Conservation (phyloP, 441 rosid genomes). For the Pelargonium fulgidum region DNA sequence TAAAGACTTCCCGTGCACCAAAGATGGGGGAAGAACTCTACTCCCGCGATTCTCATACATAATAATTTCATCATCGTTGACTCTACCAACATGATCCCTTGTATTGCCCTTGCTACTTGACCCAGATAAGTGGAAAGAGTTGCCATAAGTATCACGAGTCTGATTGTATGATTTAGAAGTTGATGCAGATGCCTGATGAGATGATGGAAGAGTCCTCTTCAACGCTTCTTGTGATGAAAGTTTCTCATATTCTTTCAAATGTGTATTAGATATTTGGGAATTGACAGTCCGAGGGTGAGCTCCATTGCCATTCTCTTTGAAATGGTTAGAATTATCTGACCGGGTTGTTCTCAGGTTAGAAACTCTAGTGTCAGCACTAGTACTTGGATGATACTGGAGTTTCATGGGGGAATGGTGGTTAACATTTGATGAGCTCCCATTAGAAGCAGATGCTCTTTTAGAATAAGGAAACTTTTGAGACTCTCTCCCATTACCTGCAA, state of each 20-base stretch:
- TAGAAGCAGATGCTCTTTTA: constrained; percentile 26
- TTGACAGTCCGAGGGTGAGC: constrained; percentile 35
- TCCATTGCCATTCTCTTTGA: constrained; percentile 32
- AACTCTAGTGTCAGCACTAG: constrained; percentile 24
- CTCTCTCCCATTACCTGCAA: constrained; percentile 39
- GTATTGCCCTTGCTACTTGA: constrained; percentile 41
- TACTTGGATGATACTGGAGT: constrained; percentile 21
- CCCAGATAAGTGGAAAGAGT: constrained; percentile 33
- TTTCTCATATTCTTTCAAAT: constrained; percentile 45
- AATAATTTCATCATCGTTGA: constrained; percentile 34
- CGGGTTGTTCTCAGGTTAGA: constrained; percentile 19
- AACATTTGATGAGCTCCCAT: constrained; percentile 35
- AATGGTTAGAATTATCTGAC: constrained; percentile 32
- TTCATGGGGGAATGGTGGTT: constrained; percentile 20
- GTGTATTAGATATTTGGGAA: constrained; percentile 45
- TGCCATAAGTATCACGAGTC: constrained; percentile 31
- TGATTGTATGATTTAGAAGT: constrained; percentile 23
- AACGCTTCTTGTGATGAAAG: constrained; percentile 58
- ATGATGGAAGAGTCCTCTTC: constrained; percentile 60
- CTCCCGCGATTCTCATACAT: constrained; percentile 48
- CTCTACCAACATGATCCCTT: constrained; percentile 36
- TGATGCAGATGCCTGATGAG: constrained; percentile 31
- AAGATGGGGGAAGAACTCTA: constrained; percentile 62
- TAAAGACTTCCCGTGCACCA: constrained; percentile 43
- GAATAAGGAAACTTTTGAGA: constrained; percentile 24